Evolutionary conservation across 257 asterid genomes (phyloP), one percentile per base, ranked within the genome.

Genomic region (Scutellaria barbata): DNA sequence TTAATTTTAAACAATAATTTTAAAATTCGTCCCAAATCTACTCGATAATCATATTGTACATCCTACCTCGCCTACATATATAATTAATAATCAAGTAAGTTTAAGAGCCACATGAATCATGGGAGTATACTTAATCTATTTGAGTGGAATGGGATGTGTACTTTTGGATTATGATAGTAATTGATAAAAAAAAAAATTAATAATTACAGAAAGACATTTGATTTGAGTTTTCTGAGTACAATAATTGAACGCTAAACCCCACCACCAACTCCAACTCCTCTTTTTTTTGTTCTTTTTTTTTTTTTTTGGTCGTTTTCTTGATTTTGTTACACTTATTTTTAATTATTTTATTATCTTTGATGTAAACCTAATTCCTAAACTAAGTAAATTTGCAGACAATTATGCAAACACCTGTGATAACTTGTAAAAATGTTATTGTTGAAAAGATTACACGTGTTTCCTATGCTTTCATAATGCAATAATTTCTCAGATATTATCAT

Each of bases 211-310:
- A 7, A 55, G 12, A 5, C 39, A 25, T 57, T 45, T 57, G 59
- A 70, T 70, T 70, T 70, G 75, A 43, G 20, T 35, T 12, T 69
- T 67, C 8, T 16, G 69, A 22, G 51, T 64, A 50, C 82, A 83
- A 83, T 83, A 68, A 83, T 83, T 75, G 81, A 77, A 58, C 48
- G 64, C 62, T 70, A 22, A 52, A 30, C 41, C 70, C 74, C 35
- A 56, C 14, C 45, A 69, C 67, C 74, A 42, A 56, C 66, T 14
- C 67, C 17, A 57, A 45, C 39, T 16, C 67, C 8, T 59, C 18
- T 35, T 66, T 37, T 14, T 54, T 13, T 33, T 22, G 25, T 7
- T 8, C 10, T 56, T 56, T 56, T 66, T 37, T 14, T 11, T 16
- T 54, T 13, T 13, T 55, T 39, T 7, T 8, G 20, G 66, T 62